These are phyloP conservation scores for Antarctomyces pellizariae DNA, from an alignment of 495 filamentous ascomycete genomes.

Conservation along the genomic window DNA sequence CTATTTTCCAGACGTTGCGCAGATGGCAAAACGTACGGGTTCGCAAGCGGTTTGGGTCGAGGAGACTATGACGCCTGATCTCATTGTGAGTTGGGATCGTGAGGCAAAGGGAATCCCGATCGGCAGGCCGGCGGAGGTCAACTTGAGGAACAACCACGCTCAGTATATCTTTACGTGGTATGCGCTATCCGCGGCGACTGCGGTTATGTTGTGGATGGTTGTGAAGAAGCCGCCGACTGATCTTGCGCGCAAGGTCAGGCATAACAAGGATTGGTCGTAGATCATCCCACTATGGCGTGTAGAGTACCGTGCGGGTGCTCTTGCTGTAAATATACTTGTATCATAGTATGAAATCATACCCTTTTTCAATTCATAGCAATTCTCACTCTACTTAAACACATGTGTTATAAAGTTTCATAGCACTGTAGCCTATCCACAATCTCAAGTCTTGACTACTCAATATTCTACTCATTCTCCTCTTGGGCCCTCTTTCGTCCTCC, in stretches of 20 bases:
- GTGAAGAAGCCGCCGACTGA: slow-evolving; percentile 62
- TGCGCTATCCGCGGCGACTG: slow-evolving; percentile 62
- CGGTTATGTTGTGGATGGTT: slow-evolving; percentile 89
- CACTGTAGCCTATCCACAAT: slow-evolving; percentile 1
- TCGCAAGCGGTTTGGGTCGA: slow-evolving; percentile 88
- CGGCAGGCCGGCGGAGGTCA: slow-evolving; percentile 76
- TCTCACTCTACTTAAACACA: no score
- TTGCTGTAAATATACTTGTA: no score
- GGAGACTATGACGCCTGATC: slow-evolving; percentile 75
- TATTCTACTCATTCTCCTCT: slow-evolving; percentile 17
- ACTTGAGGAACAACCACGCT: slow-evolving; percentile 83
- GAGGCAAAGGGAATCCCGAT: slow-evolving; percentile 71
- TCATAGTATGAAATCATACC: no score
- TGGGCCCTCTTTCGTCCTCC: slow-evolving; percentile 14
- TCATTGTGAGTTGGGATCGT: slow-evolving; percentile 45
- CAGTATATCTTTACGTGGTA: slow-evolving; percentile 99
- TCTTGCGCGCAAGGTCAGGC: slow-evolving; percentile 46
- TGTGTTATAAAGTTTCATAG: no score
- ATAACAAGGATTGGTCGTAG: slow-evolving; percentile 57
- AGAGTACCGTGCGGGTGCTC: no score
- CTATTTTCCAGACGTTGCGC: slow-evolving; percentile 78
- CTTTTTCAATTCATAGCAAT: no score
- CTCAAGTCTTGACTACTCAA: slow-evolving; percentile 7
- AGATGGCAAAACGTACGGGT: slow-evolving; percentile 76
- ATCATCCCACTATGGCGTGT: slow-evolving; percentile 6